phyloP scores from a whole-genome alignment of 2,329 filamentous ascomycete genomes.

The Apiospora pterosperma region DNA sequence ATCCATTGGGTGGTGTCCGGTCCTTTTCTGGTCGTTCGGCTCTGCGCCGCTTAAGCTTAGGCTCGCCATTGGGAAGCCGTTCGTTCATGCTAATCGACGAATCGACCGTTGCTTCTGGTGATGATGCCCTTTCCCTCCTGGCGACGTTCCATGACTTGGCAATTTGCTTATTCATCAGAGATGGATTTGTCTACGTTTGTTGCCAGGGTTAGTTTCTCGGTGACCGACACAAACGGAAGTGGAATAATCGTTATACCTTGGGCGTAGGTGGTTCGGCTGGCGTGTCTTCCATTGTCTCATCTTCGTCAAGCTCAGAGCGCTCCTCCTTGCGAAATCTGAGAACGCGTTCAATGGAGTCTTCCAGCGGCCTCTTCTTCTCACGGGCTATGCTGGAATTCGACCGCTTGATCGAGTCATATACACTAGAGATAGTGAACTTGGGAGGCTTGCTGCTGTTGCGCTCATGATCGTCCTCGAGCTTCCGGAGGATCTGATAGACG shows the following conservation, averaged over 20 bases:
- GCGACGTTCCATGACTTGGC: constrained; percentile 36
- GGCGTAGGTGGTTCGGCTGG: constrained; percentile 17
- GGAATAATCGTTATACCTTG: constrained; percentile 18
- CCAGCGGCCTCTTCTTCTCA: constrained; percentile 75
- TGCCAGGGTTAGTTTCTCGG: background rate
- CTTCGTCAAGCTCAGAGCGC: constrained; percentile 34
- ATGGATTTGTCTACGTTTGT: constrained; percentile 16
- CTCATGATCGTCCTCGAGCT: constrained; percentile 65
- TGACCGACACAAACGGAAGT: background rate
- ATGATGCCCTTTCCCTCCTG: constrained; percentile 14
- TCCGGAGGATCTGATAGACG: constrained; percentile 76
- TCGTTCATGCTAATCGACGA: constrained; percentile 33
- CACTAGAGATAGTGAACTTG: constrained; percentile 53
- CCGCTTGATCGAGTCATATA: constrained; percentile 77
- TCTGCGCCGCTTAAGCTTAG: constrained; percentile 63
- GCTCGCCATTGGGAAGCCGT: constrained; percentile 62
- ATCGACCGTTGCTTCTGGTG: constrained; percentile 18
- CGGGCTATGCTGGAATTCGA: constrained; percentile 87
- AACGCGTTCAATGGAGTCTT: constrained; percentile 82
- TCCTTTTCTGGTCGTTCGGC: constrained; percentile 49
- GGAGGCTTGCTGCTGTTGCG: constrained; percentile 26
- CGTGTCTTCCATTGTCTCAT: constrained; percentile 23
- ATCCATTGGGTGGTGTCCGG: constrained; percentile 61
- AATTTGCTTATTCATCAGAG: constrained; percentile 38
- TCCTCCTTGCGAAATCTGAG: constrained; percentile 70